Conservation (phyloP, 768 basidiomycete species). For the Auricularia sp. region DNA sequence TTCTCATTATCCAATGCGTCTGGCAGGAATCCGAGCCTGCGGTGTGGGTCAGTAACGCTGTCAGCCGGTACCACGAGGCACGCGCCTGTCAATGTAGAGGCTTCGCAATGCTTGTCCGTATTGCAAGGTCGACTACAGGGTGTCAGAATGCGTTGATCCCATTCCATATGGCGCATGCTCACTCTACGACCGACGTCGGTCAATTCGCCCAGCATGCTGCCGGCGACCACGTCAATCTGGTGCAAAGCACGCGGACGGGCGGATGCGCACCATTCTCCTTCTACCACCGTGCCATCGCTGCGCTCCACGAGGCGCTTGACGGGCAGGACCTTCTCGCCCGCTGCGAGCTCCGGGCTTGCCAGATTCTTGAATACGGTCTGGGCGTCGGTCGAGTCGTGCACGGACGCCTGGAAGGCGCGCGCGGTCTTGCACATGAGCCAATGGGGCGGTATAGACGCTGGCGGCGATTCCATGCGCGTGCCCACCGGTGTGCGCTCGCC, state of each 20-base stretch:
- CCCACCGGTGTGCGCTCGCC: slow-evolving; percentile 75
- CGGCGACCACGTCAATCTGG: background rate
- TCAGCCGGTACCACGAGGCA: background rate
- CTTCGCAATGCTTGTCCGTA: slow-evolving; percentile 49
- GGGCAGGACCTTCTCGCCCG: slow-evolving; percentile 15
- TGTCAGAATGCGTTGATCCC: background rate
- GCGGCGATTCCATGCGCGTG: slow-evolving; percentile 47
- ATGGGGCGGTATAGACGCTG: slow-evolving; percentile 54
- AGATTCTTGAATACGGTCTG: background rate
- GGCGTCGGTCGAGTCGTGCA: slow-evolving; percentile 5
- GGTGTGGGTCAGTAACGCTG: background rate
- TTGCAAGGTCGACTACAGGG: slow-evolving; percentile 48
- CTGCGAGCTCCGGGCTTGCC: background rate
- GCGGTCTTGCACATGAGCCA: slow-evolving; percentile 30
- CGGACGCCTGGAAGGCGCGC: slow-evolving; percentile 14
- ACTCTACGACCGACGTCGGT: slow-evolving; percentile 64
- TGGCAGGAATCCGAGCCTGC: slow-evolving; percentile 52
- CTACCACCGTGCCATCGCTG: slow-evolving; percentile 39
- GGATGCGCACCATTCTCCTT: slow-evolving; percentile 52
- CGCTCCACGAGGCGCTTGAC: slow-evolving; percentile 45
- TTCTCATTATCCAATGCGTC: slow-evolving; percentile 33
- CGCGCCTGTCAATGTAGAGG: slow-evolving; percentile 58
- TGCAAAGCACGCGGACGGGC: background rate
- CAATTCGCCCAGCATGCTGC: slow-evolving; percentile 59
- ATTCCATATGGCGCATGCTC: slow-evolving; percentile 6